A percentile compares a stretch with the other conserved stretches of the same genome.
phyloP scores from a whole-genome alignment of 345 rosid species.

The Litchi chinensis region DNA sequence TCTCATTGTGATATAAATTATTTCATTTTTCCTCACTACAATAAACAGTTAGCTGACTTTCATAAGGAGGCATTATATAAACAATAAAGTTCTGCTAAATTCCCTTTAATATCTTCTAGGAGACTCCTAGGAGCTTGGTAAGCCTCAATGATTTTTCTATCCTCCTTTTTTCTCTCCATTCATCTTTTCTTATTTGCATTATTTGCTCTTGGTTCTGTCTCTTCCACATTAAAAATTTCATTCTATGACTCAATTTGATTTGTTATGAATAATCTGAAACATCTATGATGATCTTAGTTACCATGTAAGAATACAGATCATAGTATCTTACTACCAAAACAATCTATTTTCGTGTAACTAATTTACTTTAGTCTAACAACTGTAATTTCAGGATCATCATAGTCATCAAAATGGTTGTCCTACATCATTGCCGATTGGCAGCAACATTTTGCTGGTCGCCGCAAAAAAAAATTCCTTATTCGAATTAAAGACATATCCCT shows the following conservation, averaged over 20 bases:
- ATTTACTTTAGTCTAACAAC: background rate
- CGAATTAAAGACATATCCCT: background rate
- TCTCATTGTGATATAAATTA: background rate
- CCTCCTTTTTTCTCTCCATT: background rate
- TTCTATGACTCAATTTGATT: background rate
- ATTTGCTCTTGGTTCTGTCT: background rate
- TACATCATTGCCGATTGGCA: background rate
- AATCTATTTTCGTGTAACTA: background rate
- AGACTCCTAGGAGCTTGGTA: background rate
- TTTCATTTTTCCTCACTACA: background rate
- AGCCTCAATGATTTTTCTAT: background rate
- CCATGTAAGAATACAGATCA: background rate
- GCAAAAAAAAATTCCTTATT: background rate
- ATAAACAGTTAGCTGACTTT: background rate
- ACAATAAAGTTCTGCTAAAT: background rate
- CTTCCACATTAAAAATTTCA: background rate
- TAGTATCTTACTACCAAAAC: background rate
- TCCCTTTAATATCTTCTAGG: background rate
- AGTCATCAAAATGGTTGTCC: background rate
- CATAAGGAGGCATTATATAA: background rate
- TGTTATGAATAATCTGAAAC: background rate
- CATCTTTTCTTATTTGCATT: constrained; percentile 7
- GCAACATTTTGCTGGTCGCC: background rate
- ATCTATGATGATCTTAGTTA: background rate
- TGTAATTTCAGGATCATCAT: background rate